These are phyloP conservation scores for Spencermartinsiella ligniputridi DNA, from an alignment of 1,139 yeast species.

Conservation along the genomic window DNA sequence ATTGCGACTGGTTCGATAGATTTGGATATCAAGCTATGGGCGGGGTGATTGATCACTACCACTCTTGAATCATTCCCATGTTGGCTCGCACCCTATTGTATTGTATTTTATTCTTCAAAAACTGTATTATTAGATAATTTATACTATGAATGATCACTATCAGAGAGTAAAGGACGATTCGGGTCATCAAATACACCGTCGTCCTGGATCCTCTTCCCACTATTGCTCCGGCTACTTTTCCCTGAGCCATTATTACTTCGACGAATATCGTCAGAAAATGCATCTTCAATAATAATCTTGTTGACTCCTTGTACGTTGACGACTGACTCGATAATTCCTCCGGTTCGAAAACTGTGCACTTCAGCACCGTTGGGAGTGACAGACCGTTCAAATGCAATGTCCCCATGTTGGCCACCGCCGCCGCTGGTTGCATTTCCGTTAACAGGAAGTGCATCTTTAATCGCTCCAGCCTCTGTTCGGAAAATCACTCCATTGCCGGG, in stretches of 20 bases:
- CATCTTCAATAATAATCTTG: conserved; percentile 75
- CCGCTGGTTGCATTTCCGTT: conserved; percentile 4
- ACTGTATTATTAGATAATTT: too few relatives aligned
- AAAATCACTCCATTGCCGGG: conserved; percentile 40
- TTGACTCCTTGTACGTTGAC: conserved; percentile 80
- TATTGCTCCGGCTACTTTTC: not conserved
- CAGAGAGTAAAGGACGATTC: not conserved
- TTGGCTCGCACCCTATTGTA: too few relatives aligned
- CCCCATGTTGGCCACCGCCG: conserved; percentile 13
- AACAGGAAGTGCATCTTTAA: conserved; percentile 21
- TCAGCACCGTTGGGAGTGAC: conserved; percentile 18
- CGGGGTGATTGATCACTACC: conserved; percentile 5
- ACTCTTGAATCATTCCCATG: too few relatives aligned
- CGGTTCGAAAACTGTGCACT: conserved; percentile 38
- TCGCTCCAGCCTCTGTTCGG: conserved; percentile 50
- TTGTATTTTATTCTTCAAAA: too few relatives aligned
- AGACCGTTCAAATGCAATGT: conserved; percentile 16
- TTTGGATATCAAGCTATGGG: conserved; percentile 79
- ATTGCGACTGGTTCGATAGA: conserved; percentile 85
- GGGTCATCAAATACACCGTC: too few relatives aligned
- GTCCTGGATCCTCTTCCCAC: not conserved
- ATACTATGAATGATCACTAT: not conserved
- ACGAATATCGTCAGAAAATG: conserved; percentile 5
- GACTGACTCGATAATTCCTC: conserved; percentile 81
- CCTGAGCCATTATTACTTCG: not conserved